Evolutionary conservation across 176 grass and related monocot genomes (phyloP).

Genomic region (Avena eriantha): DNA sequence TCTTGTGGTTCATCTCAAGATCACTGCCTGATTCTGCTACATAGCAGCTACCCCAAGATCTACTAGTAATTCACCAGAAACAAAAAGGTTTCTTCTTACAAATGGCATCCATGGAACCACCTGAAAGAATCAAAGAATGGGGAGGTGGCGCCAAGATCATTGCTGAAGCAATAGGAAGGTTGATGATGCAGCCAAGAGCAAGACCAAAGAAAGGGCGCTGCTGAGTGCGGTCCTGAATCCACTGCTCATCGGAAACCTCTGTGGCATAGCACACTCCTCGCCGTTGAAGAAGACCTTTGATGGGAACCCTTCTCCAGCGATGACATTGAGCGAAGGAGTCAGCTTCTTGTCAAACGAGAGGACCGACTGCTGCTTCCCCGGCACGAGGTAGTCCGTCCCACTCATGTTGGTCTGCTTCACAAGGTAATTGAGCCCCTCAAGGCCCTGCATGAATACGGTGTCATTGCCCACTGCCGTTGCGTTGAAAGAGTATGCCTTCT

Average conservation of each 20-base stretch:
- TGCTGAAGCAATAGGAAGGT: slow-evolving; percentile 56
- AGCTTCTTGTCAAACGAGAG: slow-evolving; percentile 87
- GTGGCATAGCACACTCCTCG: slow-evolving; percentile 73
- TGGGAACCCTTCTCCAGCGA: slow-evolving; percentile 79
- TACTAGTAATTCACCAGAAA: slow-evolving; percentile 48
- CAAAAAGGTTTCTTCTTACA: slow-evolving; percentile 55
- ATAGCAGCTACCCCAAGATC: slow-evolving; percentile 39
- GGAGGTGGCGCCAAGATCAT: slow-evolving; percentile 49
- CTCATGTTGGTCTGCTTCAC: slow-evolving; percentile 80
- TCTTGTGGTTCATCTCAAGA: slow-evolving; percentile 29
- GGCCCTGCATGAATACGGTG: slow-evolving; percentile 92
- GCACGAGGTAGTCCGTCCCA: slow-evolving; percentile 64
- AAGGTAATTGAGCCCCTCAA: slow-evolving; percentile 78
- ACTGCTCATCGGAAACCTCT: slow-evolving; percentile 49
- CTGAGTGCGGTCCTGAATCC: slow-evolving; percentile 47
- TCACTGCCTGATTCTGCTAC: slow-evolving; percentile 40
- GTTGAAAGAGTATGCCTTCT: slow-evolving; percentile 88
- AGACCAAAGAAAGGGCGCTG: slow-evolving; percentile 32
- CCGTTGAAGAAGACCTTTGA: slow-evolving; percentile 96
- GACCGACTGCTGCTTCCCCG: slow-evolving; percentile 88
- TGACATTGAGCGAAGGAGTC: slow-evolving; percentile 69
- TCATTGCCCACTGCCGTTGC: slow-evolving; percentile 59
- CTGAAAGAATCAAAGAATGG: slow-evolving; percentile 78
- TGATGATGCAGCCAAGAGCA: slow-evolving; percentile 53
- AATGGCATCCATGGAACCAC: slow-evolving; percentile 42